Conservation (phyloP, 164 flowering plant genomes). For the Umbilicus rupestris region DNA sequence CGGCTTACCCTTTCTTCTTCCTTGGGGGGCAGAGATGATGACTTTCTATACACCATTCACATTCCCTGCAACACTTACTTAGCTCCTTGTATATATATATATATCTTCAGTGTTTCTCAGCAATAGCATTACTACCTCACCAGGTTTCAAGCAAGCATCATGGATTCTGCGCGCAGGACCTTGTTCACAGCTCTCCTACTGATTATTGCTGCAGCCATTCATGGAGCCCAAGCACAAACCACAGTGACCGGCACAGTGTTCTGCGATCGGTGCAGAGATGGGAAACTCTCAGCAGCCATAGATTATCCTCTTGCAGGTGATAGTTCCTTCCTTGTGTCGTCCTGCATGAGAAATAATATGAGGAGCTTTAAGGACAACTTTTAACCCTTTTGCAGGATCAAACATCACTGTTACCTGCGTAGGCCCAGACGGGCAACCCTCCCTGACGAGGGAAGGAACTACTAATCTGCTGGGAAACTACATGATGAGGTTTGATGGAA, state of each 20-base stretch:
- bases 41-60: slow-evolving; percentile 5
- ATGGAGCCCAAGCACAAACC: slow-evolving; percentile 38
- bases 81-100: slow-evolving; percentile 3
- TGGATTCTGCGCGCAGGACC: slow-evolving; percentile 30
- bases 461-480: slow-evolving; percentile 71
- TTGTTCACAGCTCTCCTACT: slow-evolving; percentile 28
- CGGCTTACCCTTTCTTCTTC: slow-evolving; percentile 7
- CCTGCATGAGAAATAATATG: not conserved
- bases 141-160: slow-evolving; percentile 9
- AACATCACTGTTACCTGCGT: slow-evolving; percentile 62
- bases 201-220: slow-evolving; percentile 26
- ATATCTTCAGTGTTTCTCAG: not conserved
- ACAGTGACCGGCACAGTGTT: slow-evolving; percentile 70
- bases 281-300: slow-evolving; percentile 46
- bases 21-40: not conserved
- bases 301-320: slow-evolving; percentile 70
- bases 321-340: not conserved
- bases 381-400: slow-evolving; percentile 35
- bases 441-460: slow-evolving; percentile 45
- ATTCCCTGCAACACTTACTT: not conserved
- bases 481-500: slow-evolving; percentile 52
- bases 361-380: not conserved
- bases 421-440: slow-evolving; percentile 41
- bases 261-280: slow-evolving; percentile 95
- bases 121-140: not conserved